Evolutionary conservation across 108 stramenopile genomes (phyloP).

Genomic region (Fistulifera solaris): DNA sequence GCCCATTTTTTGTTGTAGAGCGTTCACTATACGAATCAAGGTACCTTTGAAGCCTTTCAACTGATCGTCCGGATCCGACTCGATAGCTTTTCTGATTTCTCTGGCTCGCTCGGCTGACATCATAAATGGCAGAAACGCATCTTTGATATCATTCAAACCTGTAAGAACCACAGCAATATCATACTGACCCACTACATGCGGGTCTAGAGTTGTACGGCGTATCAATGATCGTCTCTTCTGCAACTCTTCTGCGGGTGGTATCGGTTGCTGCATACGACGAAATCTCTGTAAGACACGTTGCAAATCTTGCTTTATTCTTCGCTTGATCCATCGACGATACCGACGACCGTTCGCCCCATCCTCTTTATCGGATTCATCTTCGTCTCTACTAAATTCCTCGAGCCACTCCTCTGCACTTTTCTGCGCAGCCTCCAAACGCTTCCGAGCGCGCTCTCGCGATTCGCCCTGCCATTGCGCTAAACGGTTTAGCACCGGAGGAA

Average conservation of each 20-base stretch:
- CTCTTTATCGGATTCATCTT: background rate
- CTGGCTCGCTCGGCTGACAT: constrained; percentile 8
- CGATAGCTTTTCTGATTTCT: constrained; percentile 9
- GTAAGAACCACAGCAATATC: constrained; percentile 59
- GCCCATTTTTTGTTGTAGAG: constrained; percentile 23
- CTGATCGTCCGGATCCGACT: constrained; percentile 2
- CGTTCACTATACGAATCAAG: constrained; percentile 16
- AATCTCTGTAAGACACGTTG: background rate
- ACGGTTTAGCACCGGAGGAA: background rate
- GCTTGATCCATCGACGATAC: constrained; percentile 5
- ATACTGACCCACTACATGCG: constrained; percentile 24
- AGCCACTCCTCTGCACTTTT: constrained; percentile 3
- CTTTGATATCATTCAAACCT: constrained; percentile 62
- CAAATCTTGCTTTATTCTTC: background rate
- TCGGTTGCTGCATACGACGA: background rate
- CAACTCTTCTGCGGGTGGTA: background rate
- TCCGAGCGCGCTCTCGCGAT: too few species aligned
- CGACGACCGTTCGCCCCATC: background rate
- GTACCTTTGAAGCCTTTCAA: constrained; percentile 8
- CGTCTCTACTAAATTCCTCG: background rate
- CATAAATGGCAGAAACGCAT: constrained; percentile 45
- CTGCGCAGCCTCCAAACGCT: background rate
- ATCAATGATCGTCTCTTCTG: background rate
- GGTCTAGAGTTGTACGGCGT: constrained; percentile 18
- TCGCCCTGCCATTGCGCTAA: constrained; percentile 4